Base-by-base conservation (phyloP, 2,329 filamentous ascomycete genomes). In the Fusarium abutilonis region DNA sequence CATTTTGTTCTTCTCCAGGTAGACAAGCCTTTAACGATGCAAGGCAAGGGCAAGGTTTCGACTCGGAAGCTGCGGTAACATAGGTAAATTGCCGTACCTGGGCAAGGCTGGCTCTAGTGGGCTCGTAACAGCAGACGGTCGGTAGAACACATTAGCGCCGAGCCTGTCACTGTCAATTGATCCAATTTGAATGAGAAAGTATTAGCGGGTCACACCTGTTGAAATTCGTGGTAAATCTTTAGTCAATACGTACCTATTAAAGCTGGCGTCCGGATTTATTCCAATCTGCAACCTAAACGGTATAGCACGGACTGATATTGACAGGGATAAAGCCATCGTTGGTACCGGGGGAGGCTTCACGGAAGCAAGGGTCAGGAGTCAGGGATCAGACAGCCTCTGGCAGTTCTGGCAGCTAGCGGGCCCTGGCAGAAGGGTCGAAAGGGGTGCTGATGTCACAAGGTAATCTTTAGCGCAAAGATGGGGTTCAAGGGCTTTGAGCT, bases 221-320 rank as follows among this genome's bases (percentile, higher is more conserved):
- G 28, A 56, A 55, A 58, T 31, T 41, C 54, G 44, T 41, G 67
- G 63, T 60, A 57, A 65, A 50, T 47, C 29, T 52, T 21, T 54
- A 42, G 42, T 60, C 31, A n/a, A n/a, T 14, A n/a, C 31, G 14
- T 52, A 57, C 46, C 44, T 47, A 48, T 44, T 52, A 48, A 50
- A 50, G 53, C 35, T 36, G 19, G 57, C 39, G 26, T 45, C 23
- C 23, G 23, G 23, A 8, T 26, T 44, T 44, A 29, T 44, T 54
- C 55, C 23, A 63, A 59, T 63, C 63, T 66, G 50, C 55, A 65
- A 43, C 44, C 49, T 46, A 40, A 49, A 47, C 51, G 52, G 52
- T 66, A 67, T 69, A 60, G 26, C 39, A 58, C 42, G 53, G 53
- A 43, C 48, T 45, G 35, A 50, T 64, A 67, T 64, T 53, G 53